These are phyloP conservation scores for Calocera viscosa DNA, from an alignment of 768 basidiomycete genomes.

Conservation along the genomic window DNA sequence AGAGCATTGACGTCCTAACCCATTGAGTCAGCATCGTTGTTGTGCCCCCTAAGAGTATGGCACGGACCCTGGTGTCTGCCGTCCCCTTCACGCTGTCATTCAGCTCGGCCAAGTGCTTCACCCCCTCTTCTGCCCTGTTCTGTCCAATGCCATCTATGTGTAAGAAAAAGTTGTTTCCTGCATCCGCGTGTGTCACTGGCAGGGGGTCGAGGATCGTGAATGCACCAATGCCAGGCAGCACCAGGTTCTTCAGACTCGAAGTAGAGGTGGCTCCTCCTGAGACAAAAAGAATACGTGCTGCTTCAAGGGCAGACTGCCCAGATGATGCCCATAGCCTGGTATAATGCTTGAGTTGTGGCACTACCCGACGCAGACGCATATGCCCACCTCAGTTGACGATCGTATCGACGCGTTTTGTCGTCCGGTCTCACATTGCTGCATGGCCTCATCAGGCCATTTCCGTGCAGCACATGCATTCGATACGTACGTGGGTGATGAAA, in stretches of 20 bases:
- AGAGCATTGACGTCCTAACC: constrained; percentile 40
- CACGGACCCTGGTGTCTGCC: constrained; percentile 40
- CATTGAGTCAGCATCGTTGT: background rate
- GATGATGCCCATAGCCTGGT: constrained; percentile 84
- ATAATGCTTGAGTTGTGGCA: background rate
- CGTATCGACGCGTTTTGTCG: constrained; percentile 79
- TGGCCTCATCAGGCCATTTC: background rate
- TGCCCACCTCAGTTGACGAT: constrained; percentile 78
- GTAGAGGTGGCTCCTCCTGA: constrained; percentile 74
- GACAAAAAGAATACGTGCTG: constrained; percentile 67
- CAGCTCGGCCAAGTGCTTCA: constrained; percentile 63
- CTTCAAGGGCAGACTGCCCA: constrained; percentile 81
- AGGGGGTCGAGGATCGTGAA: constrained; percentile 77
- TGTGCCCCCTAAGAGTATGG: background rate
- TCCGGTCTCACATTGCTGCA: constrained; percentile 52
- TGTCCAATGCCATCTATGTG: constrained; percentile 55
- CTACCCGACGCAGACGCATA: background rate
- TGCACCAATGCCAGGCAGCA: constrained; percentile 89
- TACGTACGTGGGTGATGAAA: background rate
- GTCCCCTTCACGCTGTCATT: constrained; percentile 73
- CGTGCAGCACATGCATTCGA: background rate
- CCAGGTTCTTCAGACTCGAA: constrained; percentile 88
- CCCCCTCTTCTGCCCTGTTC: constrained; percentile 65
- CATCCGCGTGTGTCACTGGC: constrained; percentile 54
- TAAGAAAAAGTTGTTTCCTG: constrained; percentile 96